phyloP scores from a whole-genome alignment of 2,329 filamentous ascomycete genomes.

The Alternaria sp. region DNA sequence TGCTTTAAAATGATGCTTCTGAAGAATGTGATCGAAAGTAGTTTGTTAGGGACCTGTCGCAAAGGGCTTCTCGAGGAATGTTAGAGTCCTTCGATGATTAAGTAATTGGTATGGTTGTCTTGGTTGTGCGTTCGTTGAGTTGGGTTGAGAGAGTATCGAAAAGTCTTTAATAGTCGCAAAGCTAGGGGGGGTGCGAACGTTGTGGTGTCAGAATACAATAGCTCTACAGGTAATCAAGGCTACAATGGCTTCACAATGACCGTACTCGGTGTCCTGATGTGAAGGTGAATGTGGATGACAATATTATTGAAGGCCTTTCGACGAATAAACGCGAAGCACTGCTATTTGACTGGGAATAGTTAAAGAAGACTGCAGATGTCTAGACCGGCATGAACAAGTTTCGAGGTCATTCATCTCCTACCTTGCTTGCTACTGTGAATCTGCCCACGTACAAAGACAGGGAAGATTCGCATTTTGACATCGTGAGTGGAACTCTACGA shows the following conservation, averaged over 20 bases:
- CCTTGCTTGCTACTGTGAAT: neutral
- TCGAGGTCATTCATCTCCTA: neutral
- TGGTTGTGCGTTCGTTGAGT: constrained; percentile 24
- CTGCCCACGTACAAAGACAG: neutral
- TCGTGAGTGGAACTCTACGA: neutral
- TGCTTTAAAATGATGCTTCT: constrained; percentile 15
- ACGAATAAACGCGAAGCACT: neutral
- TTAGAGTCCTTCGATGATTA: neutral
- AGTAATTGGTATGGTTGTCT: constrained; percentile 15
- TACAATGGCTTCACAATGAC: constrained; percentile 28
- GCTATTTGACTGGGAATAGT: neutral
- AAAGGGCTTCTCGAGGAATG: neutral
- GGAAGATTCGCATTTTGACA: neutral
- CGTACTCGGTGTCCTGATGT: constrained; percentile 22
- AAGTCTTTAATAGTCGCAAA: constrained; percentile 22
- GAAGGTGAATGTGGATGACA: constrained; percentile 30
- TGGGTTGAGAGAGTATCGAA: constrained; percentile 17
- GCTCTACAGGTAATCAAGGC: constrained; percentile 18
- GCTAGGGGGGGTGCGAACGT: neutral
- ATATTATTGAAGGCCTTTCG: neutral
- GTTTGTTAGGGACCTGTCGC: constrained; percentile 14
- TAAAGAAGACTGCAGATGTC: neutral
- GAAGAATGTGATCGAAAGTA: constrained; percentile 11
- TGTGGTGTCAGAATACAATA: constrained; percentile 25
- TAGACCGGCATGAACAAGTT: neutral